Base-by-base conservation (phyloP, 371 early-diverging fungal genomes). In the Mucor racemosus region DNA sequence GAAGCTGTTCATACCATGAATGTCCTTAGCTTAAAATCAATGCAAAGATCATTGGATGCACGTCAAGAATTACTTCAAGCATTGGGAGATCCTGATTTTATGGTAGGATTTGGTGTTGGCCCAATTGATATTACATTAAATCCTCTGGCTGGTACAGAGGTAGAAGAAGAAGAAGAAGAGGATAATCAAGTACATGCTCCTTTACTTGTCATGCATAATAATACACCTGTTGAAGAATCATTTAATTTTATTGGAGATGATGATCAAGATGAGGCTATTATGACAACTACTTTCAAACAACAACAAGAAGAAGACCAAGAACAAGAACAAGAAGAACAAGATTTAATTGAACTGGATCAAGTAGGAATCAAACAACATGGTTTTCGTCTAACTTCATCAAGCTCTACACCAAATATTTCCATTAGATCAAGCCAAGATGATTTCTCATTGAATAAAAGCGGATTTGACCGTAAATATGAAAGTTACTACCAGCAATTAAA, bases 1-100 rank as follows among this genome's bases (percentile, higher is more conserved):
- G 78, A 80, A 50, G 80, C 78, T 1, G 76, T 76, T 3, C 78
- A 68, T 61, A 74, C 80, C 4, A 76, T 80, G 73, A 80, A 77
- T 11, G 71, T 77, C 3, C 38, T 80, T 10, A 70, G 80, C 21
- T 66, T 80, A 17, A 74, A 76, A 40, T 40, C 69, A 17, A 74
- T 80, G 80, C 76, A 77, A 48, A 58, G 76, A 21, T 71, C 72
- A 7, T 31, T 80, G 6, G 73, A 80, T 48, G 72, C 77, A 42
- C 73, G 80, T 21, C 77, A 73, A 39, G 76, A 72, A 58, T 38
- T 79, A 41, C 62, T 76, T 9, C 68, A 73, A 36, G 68, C 69
- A 7, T 54, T 73, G n/a, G 69, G 65, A 2, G 69, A 69, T 39
- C 67, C 74, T 15, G 64, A 66, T 19, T 41, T 69, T 10, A 69